These are phyloP conservation scores for Entophlyctis helioformis DNA, from an alignment of 192 early-diverging fungal species.

Conservation along the genomic window DNA sequence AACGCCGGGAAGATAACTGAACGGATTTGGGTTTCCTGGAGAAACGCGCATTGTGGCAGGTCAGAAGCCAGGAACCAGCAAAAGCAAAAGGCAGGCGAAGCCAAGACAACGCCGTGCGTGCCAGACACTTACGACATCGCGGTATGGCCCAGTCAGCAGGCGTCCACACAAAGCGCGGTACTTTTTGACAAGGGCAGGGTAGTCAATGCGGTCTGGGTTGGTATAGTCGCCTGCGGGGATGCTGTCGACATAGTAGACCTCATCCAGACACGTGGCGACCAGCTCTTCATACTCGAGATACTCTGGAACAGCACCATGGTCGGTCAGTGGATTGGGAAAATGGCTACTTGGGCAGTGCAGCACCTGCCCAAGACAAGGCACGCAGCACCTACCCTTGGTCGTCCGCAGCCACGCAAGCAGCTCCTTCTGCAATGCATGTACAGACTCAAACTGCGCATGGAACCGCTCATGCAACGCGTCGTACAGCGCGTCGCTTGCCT, in stretches of 20 bases:
- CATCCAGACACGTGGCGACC: conserved; percentile 38
- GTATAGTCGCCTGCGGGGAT: not conserved
- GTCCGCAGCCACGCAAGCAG: conserved; percentile 11
- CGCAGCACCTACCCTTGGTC: conserved; percentile 5
- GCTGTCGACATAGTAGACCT: conserved; percentile 32
- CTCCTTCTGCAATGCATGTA: conserved; percentile 26
- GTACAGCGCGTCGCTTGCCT: conserved; percentile 54
- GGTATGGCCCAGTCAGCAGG: conserved; percentile 5
- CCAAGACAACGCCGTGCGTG: too few species aligned
- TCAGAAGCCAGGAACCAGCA: too few species aligned
- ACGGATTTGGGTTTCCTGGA: too few species aligned
- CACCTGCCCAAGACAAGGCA: too few species aligned
- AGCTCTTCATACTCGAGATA: conserved; percentile 40
- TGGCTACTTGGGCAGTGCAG: not conserved
- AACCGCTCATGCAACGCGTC: conserved; percentile 44
- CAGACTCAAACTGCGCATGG: conserved; percentile 34
- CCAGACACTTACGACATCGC: conserved; percentile 7
- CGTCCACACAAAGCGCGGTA: conserved; percentile 9
- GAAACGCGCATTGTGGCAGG: too few species aligned
- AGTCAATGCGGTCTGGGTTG: not conserved
- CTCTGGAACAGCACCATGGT: conserved; percentile 8
- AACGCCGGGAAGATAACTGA: conserved; percentile 15
- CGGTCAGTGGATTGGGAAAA: too few species aligned
- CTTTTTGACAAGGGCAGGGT: conserved; percentile 4
- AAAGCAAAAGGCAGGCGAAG: too few species aligned